Evolutionary conservation across 2,329 filamentous ascomycete species (phyloP), one percentile per base, ranked within the genome.

Genomic region (Boeremia lycopersici): DNA sequence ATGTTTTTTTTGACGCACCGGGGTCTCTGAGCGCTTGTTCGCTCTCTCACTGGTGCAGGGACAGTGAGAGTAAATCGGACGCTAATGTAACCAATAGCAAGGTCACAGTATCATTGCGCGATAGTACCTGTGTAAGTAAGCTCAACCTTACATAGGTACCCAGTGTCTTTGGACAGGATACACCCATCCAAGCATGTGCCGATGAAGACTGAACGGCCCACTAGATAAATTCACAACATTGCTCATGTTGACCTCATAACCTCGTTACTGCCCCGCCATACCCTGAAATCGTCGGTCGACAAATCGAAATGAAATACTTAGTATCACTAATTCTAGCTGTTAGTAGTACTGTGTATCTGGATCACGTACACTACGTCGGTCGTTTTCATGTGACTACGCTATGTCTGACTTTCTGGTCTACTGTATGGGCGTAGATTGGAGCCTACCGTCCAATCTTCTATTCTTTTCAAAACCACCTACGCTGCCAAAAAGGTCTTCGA

Each of bases 401-500:
- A 6, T 43, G 52, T 9, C 34, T 53, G 4, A 48, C 41, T 2
- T 69, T 68, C 36, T 66, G 61, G 61, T 17, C 53, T 19, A 48
- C 62, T 8, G 51, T 68, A 12, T 64, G 56, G 40, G 41, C 64
- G 9, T 65, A 60, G 28, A 68, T 67, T 43, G 43, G 59, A 12
- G 15, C 48, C 5, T 70, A 67, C n/a, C 65, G 68, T 23, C 43
- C 44, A 8, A 63, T 65, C 50, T 69, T 62, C 38, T 64, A 70
- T 39, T 64, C 62, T n/a, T 56, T 71, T 12, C 56, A 48, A 10
- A 29, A 38, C 9, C 69, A 60, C 28, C 67, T 70, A 63, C 57
- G 51, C 58, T 5, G 13, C 69, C 33, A 65, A 66, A 39, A 57
- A 63, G 29, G 49, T 49, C 15, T 57, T 43, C 43, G 51, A 58